Evolutionary conservation across 1,139 yeast species (phyloP).

Genomic region (Geotrichum bryndzae): DNA sequence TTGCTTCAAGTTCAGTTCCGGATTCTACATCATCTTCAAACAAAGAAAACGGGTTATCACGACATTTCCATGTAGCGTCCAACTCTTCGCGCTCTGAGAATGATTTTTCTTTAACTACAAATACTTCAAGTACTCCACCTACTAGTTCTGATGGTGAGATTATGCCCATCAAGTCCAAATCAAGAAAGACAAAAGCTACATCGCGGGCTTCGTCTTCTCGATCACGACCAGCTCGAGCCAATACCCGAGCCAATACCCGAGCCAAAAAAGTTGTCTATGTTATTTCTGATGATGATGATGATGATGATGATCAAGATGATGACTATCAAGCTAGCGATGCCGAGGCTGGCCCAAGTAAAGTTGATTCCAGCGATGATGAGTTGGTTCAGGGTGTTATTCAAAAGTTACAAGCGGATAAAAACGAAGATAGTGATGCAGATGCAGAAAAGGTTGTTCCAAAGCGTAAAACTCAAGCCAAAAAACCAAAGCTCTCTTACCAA

Average conservation of each 20-base stretch:
- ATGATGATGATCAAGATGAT: not conserved
- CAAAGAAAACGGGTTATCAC: conserved; percentile 2
- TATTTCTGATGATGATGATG: not conserved
- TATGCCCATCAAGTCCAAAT: conserved; percentile 1
- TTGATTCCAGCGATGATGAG: not conserved
- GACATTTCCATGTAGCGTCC: not conserved
- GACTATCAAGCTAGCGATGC: not conserved
- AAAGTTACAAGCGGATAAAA: not conserved
- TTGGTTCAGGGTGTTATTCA: not conserved
- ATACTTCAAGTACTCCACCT: conserved; percentile 9
- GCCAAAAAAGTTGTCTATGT: not conserved
- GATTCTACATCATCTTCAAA: not conserved
- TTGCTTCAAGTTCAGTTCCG: not conserved
- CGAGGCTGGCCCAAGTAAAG: not conserved
- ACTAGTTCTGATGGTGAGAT: conserved; percentile 11
- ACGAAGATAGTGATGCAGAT: not conserved
- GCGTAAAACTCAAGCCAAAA: not conserved
- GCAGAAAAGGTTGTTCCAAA: not conserved
- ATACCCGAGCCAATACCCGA: not conserved
- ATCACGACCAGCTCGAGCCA: not conserved
- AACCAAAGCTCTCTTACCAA: conserved; percentile 7
- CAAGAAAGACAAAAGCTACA: not conserved
- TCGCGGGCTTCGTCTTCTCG: not conserved
- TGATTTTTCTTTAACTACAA: conserved; percentile 1
- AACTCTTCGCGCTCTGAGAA: not conserved